Evolutionary conservation across 1,284 basidiomycete species (phyloP).

Genomic region (Schizophyllum commune): DNA sequence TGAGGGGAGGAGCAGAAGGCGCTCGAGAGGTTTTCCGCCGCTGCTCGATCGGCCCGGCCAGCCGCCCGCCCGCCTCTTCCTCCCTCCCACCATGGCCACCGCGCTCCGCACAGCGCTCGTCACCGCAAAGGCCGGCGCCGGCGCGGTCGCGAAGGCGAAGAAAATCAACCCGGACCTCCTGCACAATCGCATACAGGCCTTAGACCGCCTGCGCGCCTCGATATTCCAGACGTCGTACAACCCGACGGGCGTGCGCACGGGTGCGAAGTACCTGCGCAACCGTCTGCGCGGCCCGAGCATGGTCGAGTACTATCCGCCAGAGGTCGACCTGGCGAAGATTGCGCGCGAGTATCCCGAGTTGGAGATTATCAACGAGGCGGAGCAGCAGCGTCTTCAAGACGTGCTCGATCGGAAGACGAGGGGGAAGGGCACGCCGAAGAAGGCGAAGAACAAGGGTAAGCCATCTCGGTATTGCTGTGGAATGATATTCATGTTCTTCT

Average conservation of each 20-base stretch:
- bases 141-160: not conserved
- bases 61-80: not conserved
- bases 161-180: not conserved
- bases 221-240: slow-evolving; percentile 86
- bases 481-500: not conserved
- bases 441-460: slow-evolving; percentile 44
- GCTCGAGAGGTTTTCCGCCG: not conserved
- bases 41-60: not conserved
- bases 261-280: slow-evolving; percentile 76
- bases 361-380: slow-evolving; percentile 53
- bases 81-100: not conserved
- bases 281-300: slow-evolving; percentile 74
- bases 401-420: slow-evolving; percentile 59
- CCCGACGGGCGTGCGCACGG: slow-evolving; percentile 68
- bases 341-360: slow-evolving; percentile 46
- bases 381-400: slow-evolving; percentile 60
- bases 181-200: slow-evolving; percentile 17
- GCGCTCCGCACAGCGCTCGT: not conserved
- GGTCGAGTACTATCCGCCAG: slow-evolving; percentile 67
- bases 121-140: not conserved
- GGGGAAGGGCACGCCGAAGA: slow-evolving; percentile 76
- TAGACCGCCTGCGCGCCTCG: slow-evolving; percentile 52
- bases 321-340: slow-evolving; percentile 43
- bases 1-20: not conserved
- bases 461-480: not conserved